These are phyloP conservation scores for Arthrobotrys musiformis DNA, from an alignment of 2,329 filamentous ascomycete species.

Conservation along the genomic window DNA sequence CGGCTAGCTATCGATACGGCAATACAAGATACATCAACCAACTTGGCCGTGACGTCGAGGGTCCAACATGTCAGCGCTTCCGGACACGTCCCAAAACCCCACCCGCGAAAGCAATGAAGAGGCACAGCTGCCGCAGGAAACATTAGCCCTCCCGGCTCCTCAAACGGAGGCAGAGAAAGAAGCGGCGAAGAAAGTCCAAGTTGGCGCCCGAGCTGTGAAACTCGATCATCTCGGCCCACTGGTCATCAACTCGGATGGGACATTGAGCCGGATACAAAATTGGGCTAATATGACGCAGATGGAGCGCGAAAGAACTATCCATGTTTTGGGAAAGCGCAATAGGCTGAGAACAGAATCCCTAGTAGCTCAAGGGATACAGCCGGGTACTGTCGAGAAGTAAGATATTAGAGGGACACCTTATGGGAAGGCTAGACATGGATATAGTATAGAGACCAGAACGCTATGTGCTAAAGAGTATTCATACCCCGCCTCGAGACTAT, in stretches of 20 bases:
- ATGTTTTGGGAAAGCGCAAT: conserved; percentile 76
- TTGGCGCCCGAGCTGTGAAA: conserved; percentile 60
- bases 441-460: background rate
- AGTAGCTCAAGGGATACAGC: conserved; percentile 27
- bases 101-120: background rate
- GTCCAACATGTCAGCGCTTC: conserved; percentile 35
- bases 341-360: conserved; percentile 68
- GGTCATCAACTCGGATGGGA: conserved; percentile 78
- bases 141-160: conserved; percentile 34
- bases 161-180: conserved; percentile 13
- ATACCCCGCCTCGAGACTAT: background rate
- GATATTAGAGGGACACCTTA: background rate
- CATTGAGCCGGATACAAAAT: conserved; percentile 76
- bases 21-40: background rate
- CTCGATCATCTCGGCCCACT: conserved; percentile 78
- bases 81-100: conserved; percentile 10
- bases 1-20: conserved; percentile 6
- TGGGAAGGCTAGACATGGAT: background rate
- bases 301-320: conserved; percentile 74
- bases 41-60: background rate
- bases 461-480: background rate
- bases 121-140: conserved; percentile 3
- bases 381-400: conserved; percentile 4
- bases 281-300: conserved; percentile 77
- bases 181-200: conserved; percentile 34